A percentile compares a stretch with the other conserved stretches of the same genome.
Evolutionary conservation across 768 basidiomycete genomes (phyloP).

Genomic region (Brasilioporus rufonigricans): DNA sequence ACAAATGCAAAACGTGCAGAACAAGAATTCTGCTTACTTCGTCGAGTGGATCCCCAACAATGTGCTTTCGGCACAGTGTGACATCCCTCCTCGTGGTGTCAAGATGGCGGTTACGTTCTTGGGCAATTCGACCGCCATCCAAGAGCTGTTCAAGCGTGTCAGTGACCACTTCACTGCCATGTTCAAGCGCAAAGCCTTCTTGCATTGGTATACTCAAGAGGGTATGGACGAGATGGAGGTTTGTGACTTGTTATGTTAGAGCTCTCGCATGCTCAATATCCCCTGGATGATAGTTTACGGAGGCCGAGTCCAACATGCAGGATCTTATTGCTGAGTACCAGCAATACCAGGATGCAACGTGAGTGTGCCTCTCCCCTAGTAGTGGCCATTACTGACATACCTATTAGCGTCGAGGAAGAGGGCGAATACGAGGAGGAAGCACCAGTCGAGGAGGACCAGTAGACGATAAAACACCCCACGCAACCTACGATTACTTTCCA

Average conservation of each 20-base stretch:
- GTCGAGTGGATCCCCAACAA: conserved; percentile 99
- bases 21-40: conserved; percentile 97
- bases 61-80: conserved; percentile 96
- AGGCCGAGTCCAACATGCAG: conserved; percentile 99
- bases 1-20: conserved; percentile 96
- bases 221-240: conserved; percentile 99
- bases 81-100: conserved; percentile 91
- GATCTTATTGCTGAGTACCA: conserved; percentile 98
- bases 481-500: conserved; percentile 17
- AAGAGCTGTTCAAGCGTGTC: conserved; percentile 98
- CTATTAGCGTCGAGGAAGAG: conserved; percentile 76
- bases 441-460: conserved; percentile 57
- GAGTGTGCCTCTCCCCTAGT: conserved; percentile 33
- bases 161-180: conserved; percentile 98
- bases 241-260: conserved; percentile 12
- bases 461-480: conserved; percentile 25
- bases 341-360: conserved; percentile 95
- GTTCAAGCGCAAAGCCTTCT: conserved; percentile 98
- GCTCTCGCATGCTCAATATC: conserved; percentile 1
- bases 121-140: conserved; percentile 96
- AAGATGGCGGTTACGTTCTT: conserved; percentile 99
- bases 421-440: conserved; percentile 86
- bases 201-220: conserved; percentile 99
- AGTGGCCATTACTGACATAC: conserved; percentile 12
- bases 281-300: conserved; percentile 65